Conservation (phyloP, 176 grass and related monocot species). For the maize (Zea mays) region DNA sequence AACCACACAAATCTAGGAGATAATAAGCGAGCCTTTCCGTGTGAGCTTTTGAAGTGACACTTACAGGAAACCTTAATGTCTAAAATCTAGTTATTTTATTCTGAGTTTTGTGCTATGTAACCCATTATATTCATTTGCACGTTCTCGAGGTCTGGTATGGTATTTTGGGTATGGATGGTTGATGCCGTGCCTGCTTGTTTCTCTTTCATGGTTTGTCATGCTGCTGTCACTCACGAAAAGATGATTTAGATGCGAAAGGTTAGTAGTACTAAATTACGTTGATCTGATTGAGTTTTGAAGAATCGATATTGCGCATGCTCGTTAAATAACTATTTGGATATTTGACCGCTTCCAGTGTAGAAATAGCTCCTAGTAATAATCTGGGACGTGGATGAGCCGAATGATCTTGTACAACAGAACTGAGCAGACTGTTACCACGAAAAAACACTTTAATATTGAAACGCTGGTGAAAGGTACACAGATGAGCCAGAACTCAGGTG, state of each 20-base stretch:
- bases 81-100: constrained; percentile 14
- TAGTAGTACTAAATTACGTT: too few species aligned
- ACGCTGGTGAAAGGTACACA: neutral
- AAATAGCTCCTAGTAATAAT: too few species aligned
- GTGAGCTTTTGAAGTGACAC: neutral
- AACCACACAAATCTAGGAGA: constrained; percentile 27
- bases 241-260: neutral
- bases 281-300: too few species aligned
- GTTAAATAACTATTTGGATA: too few species aligned
- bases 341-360: too few species aligned
- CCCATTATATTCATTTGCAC: neutral
- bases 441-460: neutral
- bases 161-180: neutral
- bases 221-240: neutral
- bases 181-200: neutral
- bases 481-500: neutral
- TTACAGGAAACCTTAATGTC: neutral
- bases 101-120: constrained; percentile 18
- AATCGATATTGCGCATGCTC: too few species aligned
- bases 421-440: neutral
- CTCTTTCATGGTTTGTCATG: neutral
- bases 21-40: neutral
- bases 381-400: too few species aligned
- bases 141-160: neutral
- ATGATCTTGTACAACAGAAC: too few species aligned